phyloP scores from a whole-genome alignment of 2,329 filamentous ascomycete genomes.

The Colletotrichum chlorophyti region DNA sequence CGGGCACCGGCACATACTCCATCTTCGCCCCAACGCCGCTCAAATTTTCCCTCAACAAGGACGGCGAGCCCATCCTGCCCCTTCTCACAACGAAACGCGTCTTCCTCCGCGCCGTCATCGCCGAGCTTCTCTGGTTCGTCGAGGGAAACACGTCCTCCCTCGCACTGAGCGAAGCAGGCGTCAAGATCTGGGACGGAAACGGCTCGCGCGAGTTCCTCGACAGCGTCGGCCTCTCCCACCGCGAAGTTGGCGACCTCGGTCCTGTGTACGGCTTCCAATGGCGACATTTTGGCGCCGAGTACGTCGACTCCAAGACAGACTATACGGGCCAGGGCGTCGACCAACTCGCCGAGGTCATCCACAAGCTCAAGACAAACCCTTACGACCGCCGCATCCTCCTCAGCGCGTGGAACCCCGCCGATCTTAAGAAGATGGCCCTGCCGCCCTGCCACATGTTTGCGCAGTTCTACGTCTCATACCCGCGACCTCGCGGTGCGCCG shows the following conservation, averaged over 20 bases:
- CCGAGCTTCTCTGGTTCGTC: constrained; percentile 96
- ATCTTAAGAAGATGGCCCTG: constrained; percentile 86
- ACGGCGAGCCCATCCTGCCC: constrained; percentile 73
- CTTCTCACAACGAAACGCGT: constrained; percentile 98
- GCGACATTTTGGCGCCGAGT: constrained; percentile 96
- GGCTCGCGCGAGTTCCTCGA: constrained; percentile 91
- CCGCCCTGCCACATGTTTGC: constrained; percentile 98
- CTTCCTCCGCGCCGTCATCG: constrained; percentile 87
- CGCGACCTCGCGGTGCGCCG: constrained; percentile 43
- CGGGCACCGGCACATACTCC: constrained; percentile 90
- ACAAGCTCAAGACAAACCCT: constrained; percentile 82
- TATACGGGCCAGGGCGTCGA: constrained; percentile 91
- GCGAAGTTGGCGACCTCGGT: constrained; percentile 87
- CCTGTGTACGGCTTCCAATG: constrained; percentile 99
- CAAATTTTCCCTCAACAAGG: constrained; percentile 80
- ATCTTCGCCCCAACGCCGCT: constrained; percentile 88
- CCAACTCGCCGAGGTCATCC: constrained; percentile 88
- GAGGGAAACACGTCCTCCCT: constrained; percentile 81
- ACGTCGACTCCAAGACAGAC: constrained; percentile 78
- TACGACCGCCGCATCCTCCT: constrained; percentile 92
- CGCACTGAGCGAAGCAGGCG: constrained; percentile 76
- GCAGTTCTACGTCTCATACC: constrained; percentile 90
- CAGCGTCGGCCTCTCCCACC: constrained; percentile 79
- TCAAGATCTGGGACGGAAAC: constrained; percentile 99
- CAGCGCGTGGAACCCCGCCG: constrained; percentile 91